These are phyloP conservation scores for Maudiozyma saulgeensis DNA, from an alignment of 805 yeast genomes.

Conservation along the genomic window DNA sequence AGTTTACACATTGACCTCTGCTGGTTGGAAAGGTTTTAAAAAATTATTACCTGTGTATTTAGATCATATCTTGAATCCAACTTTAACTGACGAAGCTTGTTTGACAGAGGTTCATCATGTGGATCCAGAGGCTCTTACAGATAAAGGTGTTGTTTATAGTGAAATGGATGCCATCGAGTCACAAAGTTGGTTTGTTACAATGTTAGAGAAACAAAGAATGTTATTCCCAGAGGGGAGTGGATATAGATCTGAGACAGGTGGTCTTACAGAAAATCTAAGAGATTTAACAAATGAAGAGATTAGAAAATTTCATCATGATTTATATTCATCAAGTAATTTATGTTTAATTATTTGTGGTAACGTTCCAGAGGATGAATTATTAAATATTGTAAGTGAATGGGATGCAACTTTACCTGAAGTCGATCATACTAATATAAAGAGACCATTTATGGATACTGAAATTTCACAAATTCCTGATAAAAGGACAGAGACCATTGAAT, in stretches of 20 bases:
- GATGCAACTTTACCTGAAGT: constrained; percentile 46
- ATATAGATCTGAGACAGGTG: constrained; percentile 91
- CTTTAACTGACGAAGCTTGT: constrained; percentile 82
- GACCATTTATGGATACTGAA: constrained; percentile 73
- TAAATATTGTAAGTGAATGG: constrained; percentile 49
- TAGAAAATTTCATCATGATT: constrained; percentile 56
- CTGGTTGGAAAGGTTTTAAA: constrained; percentile 94
- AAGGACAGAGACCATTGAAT: constrained; percentile 34
- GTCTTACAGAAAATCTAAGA: constrained; percentile 68
- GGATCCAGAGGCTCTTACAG: constrained; percentile 73
- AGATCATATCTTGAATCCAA: constrained; percentile 79
- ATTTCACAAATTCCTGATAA: constrained; percentile 38
- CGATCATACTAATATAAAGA: constrained; percentile 23
- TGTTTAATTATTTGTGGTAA: constrained; percentile 80
- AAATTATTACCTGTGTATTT: constrained; percentile 77
- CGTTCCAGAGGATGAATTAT: constrained; percentile 64
- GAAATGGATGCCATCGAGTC: constrained; percentile 94
- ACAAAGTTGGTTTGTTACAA: constrained; percentile 59
- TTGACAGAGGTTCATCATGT: constrained; percentile 91
- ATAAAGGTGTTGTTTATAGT: constrained; percentile 92
- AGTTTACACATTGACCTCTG: constrained; percentile 80
- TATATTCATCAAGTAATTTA: constrained; percentile 76
- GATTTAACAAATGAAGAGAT: constrained; percentile 64
- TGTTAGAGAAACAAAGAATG: constrained; percentile 48
- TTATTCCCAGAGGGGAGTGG: constrained; percentile 57